Conservation (phyloP, 257 asterid species). For the Fraxinus pennsylvanica region DNA sequence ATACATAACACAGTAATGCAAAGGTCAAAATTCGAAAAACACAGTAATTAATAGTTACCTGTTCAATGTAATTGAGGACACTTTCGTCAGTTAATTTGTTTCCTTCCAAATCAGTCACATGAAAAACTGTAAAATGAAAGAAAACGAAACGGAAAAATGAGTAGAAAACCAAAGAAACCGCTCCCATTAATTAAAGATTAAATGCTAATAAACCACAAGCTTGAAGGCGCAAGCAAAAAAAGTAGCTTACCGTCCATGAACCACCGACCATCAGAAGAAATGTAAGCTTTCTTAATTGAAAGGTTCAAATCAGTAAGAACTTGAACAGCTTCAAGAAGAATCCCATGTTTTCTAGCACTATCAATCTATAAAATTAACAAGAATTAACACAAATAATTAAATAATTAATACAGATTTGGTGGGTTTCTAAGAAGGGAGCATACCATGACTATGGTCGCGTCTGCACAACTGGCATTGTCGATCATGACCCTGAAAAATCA, state of each 20-base stretch:
- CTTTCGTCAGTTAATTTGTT: slow-evolving; percentile 87
- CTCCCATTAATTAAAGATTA: not conserved
- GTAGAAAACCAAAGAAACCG: slow-evolving; percentile 16
- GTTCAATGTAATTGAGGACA: slow-evolving; percentile 79
- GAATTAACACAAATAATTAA: not conserved
- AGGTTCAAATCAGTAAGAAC: slow-evolving; percentile 93
- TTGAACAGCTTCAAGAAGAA: slow-evolving; percentile 94
- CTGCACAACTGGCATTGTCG: slow-evolving; percentile 87
- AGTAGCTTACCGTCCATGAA: slow-evolving; percentile 85
- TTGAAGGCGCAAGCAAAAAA: slow-evolving; percentile 21
- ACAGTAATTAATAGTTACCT: slow-evolving; percentile 48
- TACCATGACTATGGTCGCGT: slow-evolving; percentile 93
- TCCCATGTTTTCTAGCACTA: slow-evolving; percentile 83
- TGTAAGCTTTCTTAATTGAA: slow-evolving; percentile 86
- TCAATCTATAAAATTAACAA: slow-evolving; percentile 54
- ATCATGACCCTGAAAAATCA: slow-evolving; percentile 77
- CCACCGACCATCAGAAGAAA: slow-evolving; percentile 97
- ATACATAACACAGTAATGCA: not conserved
- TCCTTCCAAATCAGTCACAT: slow-evolving; percentile 88
- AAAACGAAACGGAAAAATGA: slow-evolving; percentile 38
- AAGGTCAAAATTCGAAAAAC: not conserved
- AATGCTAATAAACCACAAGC: not conserved
- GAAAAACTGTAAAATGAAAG: slow-evolving; percentile 68
- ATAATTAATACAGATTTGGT: not conserved
- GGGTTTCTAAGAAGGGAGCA: slow-evolving; percentile 10